Evolutionary conservation across 2,329 filamentous ascomycete species (phyloP).

Genomic region (Paraconiothyrium sp.): DNA sequence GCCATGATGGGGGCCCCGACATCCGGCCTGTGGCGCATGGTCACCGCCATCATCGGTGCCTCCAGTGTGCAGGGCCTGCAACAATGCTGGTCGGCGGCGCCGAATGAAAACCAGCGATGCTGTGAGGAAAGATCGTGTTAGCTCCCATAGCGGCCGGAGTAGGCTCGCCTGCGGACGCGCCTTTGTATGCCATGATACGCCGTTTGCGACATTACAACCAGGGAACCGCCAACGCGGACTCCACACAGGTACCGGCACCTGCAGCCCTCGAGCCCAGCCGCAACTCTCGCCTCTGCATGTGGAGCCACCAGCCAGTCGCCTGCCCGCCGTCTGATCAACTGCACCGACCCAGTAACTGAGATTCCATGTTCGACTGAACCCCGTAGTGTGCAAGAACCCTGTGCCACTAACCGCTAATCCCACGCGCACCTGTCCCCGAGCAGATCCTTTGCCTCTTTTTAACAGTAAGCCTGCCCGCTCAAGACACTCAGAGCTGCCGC

Average conservation of each 20-base stretch:
- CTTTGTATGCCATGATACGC: slow-evolving; percentile 14
- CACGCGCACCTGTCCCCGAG: slow-evolving; percentile 4
- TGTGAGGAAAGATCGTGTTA: background rate
- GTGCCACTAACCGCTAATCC: slow-evolving; percentile 11
- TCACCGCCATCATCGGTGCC: background rate
- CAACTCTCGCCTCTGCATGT: background rate
- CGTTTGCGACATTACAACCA: slow-evolving; percentile 20
- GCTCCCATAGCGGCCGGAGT: background rate
- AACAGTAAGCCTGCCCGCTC: slow-evolving; percentile 4
- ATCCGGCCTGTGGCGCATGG: slow-evolving; percentile 4
- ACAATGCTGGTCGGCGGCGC: background rate
- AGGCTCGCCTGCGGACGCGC: background rate
- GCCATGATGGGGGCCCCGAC: background rate
- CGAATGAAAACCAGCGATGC: background rate
- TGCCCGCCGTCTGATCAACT: background rate
- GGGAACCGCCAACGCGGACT: background rate
- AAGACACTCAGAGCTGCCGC: background rate
- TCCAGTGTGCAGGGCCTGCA: background rate
- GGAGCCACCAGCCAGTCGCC: slow-evolving; percentile 4
- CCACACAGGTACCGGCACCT: slow-evolving; percentile 1
- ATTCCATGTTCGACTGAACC: background rate
- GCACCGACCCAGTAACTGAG: background rate
- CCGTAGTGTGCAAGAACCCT: slow-evolving; percentile 6
- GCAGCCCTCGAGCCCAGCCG: background rate
- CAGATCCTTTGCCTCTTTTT: slow-evolving; percentile 9